phyloP scores from a whole-genome alignment of 208 protist species.

The Crithidia fasciculata region DNA sequence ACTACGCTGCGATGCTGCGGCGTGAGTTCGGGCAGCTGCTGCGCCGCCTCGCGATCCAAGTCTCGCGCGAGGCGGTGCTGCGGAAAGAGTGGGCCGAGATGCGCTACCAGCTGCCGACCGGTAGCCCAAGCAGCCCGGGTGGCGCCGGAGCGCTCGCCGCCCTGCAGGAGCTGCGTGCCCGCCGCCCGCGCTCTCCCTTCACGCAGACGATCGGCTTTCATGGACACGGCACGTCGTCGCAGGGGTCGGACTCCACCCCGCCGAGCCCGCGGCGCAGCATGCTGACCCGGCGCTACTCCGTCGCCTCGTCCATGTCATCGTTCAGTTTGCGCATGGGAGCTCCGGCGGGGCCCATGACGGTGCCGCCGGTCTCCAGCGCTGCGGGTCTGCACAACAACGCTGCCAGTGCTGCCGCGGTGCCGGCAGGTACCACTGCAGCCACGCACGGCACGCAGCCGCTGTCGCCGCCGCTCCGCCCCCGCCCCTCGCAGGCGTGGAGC shows the following conservation, averaged over 20 bases:
- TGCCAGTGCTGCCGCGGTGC: neutral
- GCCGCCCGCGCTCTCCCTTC: slow-evolving; percentile 30
- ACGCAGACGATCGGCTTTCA: slow-evolving; percentile 16
- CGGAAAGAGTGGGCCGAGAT: slow-evolving; percentile 29
- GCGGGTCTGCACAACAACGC: neutral
- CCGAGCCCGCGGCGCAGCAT: slow-evolving; percentile 30
- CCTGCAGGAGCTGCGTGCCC: slow-evolving; percentile 24
- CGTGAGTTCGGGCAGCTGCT: slow-evolving; percentile 44
- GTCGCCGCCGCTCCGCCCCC: neutral
- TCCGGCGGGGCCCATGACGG: neutral
- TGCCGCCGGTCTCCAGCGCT: neutral
- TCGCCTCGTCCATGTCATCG: slow-evolving; percentile 12
- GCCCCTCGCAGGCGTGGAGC: slow-evolving; percentile 14
- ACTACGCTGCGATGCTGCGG: slow-evolving; percentile 58
- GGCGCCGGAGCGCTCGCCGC: slow-evolving; percentile 10
- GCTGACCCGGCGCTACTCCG: slow-evolving; percentile 22
- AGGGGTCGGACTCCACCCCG: slow-evolving; percentile 34
- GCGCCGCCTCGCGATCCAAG: slow-evolving; percentile 36
- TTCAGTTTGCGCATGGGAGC: slow-evolving; percentile 1
- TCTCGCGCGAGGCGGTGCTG: slow-evolving; percentile 32
- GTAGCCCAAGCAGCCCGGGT: slow-evolving; percentile 1
- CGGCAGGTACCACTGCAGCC: neutral
- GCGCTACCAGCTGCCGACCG: slow-evolving; percentile 9
- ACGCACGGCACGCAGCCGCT: slow-evolving; percentile 1
- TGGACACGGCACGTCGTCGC: slow-evolving; percentile 20